Base-by-base conservation (phyloP, 2,329 filamentous ascomycete genomes). In the Penicillium concentricum region DNA sequence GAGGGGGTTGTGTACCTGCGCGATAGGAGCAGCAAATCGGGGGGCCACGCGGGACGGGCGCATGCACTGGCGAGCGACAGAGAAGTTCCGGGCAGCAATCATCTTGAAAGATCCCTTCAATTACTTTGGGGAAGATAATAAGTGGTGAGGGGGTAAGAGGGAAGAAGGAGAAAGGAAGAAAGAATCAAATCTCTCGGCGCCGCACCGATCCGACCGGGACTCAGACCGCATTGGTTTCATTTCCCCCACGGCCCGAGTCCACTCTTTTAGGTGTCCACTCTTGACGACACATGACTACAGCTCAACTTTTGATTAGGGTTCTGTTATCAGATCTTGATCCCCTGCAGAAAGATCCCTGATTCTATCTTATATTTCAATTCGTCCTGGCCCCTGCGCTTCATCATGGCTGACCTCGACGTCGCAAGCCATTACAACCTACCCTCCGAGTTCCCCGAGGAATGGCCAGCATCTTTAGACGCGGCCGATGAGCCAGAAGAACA, bases 351-450 rank as follows among this genome's bases (percentile, higher is more conserved):
- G 13, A 15, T 51, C 30, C 26, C 30, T 56, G 45, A 24, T 22
- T 26, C 32, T 41, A 20, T 10, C 24, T 51, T 41, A 32, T 24
- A 52, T 54, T 52, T 35, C 47, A 56, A 57, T 56, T 59, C 48
- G 48, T 39, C 59, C 58, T 26, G 48, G 53, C 54, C 51, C 45
- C 59, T 54, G 32, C 39, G 7, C 5, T 16, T 15, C 15, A 26
- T 67, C 53, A 81, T 85, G 87, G 83, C 86, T 61, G 90, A 94
- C 69, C 84, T 87, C 67, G 88, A 94, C 69, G 85, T 97, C 53
- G 85, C 94, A 67, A 92, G 92, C 66, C 92, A 96, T 78, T 97
- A 97, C 79, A 90, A 92, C 73, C 84, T 97, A 47, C 83, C 88
- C 41, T 90, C 83, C 15, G 81, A 90, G 20, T 92, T 86, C 73